A percentile compares a stretch with the other conserved stretches of the same genome.
Evolutionary conservation across 2,329 filamentous ascomycete species (phyloP).

Genomic region (Dichotomopilus funicola): DNA sequence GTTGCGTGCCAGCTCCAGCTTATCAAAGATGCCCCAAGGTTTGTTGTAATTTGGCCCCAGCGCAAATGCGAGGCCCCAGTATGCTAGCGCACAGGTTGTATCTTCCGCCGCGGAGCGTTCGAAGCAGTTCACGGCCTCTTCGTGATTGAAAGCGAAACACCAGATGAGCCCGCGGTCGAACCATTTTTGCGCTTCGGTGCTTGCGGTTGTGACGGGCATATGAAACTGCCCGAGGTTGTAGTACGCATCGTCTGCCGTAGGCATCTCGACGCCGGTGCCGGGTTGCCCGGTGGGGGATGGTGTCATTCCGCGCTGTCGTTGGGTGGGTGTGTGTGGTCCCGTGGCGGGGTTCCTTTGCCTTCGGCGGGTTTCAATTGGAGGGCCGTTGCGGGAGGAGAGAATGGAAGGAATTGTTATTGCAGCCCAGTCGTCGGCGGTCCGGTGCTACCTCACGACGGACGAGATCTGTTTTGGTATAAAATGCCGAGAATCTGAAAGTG

Average conservation of each 20-base stretch:
- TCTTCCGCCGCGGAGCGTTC: slow-evolving; percentile 51
- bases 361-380: too few species aligned
- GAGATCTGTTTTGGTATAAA: background rate
- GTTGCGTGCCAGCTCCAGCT: slow-evolving; percentile 47
- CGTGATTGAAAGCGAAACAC: slow-evolving; percentile 71
- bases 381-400: too few species aligned
- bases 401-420: too few species aligned
- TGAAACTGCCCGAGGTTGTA: slow-evolving; percentile 57
- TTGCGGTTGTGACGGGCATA: slow-evolving; percentile 49
- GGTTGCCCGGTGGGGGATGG: background rate
- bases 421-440: background rate
- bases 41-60: slow-evolving; percentile 73
- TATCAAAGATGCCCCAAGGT: slow-evolving; percentile 65
- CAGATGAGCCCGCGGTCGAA: slow-evolving; percentile 67
- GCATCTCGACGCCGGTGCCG: background rate
- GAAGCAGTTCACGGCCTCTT: slow-evolving; percentile 61
- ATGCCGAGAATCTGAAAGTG: too few species aligned
- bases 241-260: slow-evolving; percentile 33
- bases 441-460: background rate
- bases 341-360: too few species aligned
- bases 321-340: too few species aligned
- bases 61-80: slow-evolving; percentile 66
- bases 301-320: too few species aligned
- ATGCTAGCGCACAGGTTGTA: slow-evolving; percentile 51
- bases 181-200: slow-evolving; percentile 53